A percentile compares a stretch with the other conserved stretches of the same genome.
Conservation (phyloP, 2,329 filamentous ascomycete genomes). For the Colletotrichum chlorophyti region DNA sequence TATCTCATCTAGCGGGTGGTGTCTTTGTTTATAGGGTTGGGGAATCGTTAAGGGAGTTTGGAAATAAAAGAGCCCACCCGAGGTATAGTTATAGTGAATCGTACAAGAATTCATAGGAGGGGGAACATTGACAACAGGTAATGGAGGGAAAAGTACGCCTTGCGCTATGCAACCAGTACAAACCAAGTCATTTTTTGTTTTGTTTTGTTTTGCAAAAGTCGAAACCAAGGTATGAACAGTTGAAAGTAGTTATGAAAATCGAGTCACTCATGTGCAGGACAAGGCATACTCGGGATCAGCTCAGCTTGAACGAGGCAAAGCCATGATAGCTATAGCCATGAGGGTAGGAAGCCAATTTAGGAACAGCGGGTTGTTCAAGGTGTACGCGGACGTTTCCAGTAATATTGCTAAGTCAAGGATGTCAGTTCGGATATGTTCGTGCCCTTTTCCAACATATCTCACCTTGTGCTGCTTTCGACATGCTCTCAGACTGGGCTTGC, state of each 20-base stretch:
- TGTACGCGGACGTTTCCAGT: constrained; percentile 70
- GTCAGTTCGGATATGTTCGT: constrained; percentile 29
- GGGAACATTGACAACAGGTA: constrained; percentile 3
- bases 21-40: constrained; percentile 4
- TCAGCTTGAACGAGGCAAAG: constrained; percentile 15
- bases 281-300: background rate
- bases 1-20: constrained; percentile 19
- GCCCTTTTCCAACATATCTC: constrained; percentile 39
- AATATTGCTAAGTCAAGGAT: constrained; percentile 63
- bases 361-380: constrained; percentile 48
- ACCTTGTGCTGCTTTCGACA: constrained; percentile 99
- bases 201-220: too few relatives aligned
- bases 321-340: background rate
- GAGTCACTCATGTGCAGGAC: background rate
- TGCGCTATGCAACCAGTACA: constrained; percentile 30
- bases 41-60: constrained; percentile 26
- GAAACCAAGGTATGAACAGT: constrained; percentile 26
- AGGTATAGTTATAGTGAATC: constrained; percentile 26
- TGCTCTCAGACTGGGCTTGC: constrained; percentile 86
- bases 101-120: constrained; percentile 3
- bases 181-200: constrained; percentile 5
- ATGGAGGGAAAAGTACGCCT: constrained; percentile 20
- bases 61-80: constrained; percentile 16
- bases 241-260: background rate
- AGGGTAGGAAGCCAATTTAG: background rate